phyloP scores from a whole-genome alignment of 306 rosid species.

The Fragaria ananassa region DNA sequence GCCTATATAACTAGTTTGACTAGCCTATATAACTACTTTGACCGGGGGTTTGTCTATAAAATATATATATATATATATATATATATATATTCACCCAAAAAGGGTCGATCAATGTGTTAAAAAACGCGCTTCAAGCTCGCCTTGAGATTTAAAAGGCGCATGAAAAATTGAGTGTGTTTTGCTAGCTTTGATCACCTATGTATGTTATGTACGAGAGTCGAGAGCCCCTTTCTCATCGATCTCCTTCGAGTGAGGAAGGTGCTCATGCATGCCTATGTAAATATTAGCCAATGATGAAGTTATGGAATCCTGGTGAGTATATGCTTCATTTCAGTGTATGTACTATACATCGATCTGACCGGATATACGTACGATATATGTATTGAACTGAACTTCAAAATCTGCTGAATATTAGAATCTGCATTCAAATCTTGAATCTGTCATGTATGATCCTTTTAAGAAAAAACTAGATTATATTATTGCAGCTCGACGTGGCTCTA shows the following conservation, averaged over 20 bases:
- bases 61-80: no score
- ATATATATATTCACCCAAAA: no score
- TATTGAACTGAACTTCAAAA: not conserved
- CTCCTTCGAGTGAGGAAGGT: not conserved
- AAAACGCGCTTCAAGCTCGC: no score
- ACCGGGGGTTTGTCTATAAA: no score
- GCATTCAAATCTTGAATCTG: not conserved
- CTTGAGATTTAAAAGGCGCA: no score
- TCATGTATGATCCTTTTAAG: not conserved
- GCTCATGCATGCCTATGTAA: not conserved
- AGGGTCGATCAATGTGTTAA: no score
- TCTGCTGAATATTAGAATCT: not conserved
- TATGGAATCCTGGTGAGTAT: not conserved
- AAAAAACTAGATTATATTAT: not conserved
- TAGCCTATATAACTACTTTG: no score
- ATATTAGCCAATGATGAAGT: not conserved
- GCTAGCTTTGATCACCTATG: not conserved
- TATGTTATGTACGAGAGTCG: not conserved
- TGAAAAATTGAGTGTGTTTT: no score
- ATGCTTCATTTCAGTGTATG: not conserved
- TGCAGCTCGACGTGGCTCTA: constrained; percentile 16
- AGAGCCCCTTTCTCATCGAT: not conserved
- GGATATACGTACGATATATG: not conserved
- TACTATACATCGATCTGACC: not conserved
- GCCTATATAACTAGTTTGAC: not conserved